These are phyloP conservation scores for Sclerotinia subarctica DNA, from an alignment of 2,329 filamentous ascomycete species.

Conservation along the genomic window DNA sequence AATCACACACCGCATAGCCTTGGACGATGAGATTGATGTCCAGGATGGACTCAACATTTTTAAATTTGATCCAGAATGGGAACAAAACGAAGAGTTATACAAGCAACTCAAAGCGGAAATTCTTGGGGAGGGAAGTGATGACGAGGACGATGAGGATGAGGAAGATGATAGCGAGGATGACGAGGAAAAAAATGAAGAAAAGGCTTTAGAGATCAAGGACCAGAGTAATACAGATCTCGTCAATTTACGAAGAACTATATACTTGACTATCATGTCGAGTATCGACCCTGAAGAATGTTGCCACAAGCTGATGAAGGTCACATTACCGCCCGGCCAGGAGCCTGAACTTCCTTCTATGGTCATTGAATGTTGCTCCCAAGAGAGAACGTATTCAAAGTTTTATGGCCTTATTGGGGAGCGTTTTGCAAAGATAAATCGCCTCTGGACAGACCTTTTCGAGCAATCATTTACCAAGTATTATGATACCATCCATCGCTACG, in stretches of 20 bases:
- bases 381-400: constrained; percentile 96
- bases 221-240: constrained; percentile 95
- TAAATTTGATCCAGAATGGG: constrained; percentile 87
- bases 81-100: constrained; percentile 88
- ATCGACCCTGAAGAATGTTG: constrained; percentile 95
- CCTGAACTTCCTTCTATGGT: constrained; percentile 93
- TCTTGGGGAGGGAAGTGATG: constrained; percentile 85
- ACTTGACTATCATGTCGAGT: constrained; percentile 95
- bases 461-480: constrained; percentile 89
- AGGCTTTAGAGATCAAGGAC: constrained; percentile 93
- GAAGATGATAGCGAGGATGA: constrained; percentile 65
- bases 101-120: constrained; percentile 90
- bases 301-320: constrained; percentile 95
- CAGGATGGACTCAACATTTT: constrained; percentile 92
- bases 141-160: constrained; percentile 65
- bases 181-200: constrained; percentile 73
- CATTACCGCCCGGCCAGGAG: constrained; percentile 81
- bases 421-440: constrained; percentile 90
- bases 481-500: constrained; percentile 94
- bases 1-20: constrained; percentile 80
- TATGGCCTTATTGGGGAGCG: constrained; percentile 92
- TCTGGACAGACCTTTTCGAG: constrained; percentile 93
- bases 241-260: constrained; percentile 89
- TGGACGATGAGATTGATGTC: constrained; percentile 81
- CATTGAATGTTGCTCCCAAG: constrained; percentile 93